Evolutionary conservation across 495 filamentous ascomycete genomes (phyloP).

Genomic region (Talaromyces thailandensis): DNA sequence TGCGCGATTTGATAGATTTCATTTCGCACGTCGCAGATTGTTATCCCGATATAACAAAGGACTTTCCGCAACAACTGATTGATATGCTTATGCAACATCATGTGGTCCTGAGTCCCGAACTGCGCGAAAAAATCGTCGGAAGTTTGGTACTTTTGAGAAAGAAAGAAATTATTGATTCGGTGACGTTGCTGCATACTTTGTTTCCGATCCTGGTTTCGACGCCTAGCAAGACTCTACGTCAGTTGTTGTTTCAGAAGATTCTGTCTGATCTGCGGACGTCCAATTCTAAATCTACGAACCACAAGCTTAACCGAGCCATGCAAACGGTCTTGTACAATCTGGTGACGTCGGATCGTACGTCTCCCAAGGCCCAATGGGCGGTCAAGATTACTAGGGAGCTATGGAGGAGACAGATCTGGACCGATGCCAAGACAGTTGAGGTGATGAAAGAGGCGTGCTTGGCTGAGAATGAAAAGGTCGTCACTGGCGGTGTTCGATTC

Average conservation of each 20-base stretch:
- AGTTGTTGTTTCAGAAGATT: conserved; percentile 82
- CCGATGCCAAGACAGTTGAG: conserved; percentile 78
- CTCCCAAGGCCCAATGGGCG: conserved; percentile 85
- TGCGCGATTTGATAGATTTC: conserved; percentile 81
- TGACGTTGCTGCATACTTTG: conserved; percentile 73
- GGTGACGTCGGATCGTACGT: conserved; percentile 72
- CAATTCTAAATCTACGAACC: conserved; percentile 79
- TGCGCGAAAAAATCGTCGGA: conserved; percentile 90
- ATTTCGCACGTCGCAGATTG: conserved; percentile 88
- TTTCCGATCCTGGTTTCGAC: conserved; percentile 87
- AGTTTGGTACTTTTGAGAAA: conserved; percentile 80
- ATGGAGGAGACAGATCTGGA: conserved; percentile 86
- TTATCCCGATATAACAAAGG: conserved; percentile 69
- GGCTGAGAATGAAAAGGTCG: conserved; percentile 81
- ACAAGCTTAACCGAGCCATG: conserved; percentile 83
- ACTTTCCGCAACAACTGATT: conserved; percentile 74
- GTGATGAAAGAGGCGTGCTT: conserved; percentile 88
- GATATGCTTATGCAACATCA: conserved; percentile 74
- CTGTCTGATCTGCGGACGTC: conserved; percentile 77
- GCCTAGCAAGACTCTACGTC: conserved; percentile 75
- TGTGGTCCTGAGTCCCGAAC: conserved; percentile 63
- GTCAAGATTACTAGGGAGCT: conserved; percentile 81
- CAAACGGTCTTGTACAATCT: conserved; percentile 90
- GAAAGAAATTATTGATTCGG: conserved; percentile 85
- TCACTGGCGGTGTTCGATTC: conserved; percentile 78